Base-by-base conservation (phyloP, 192 early-diverging fungal species). In the Gorgonomyces haynaldii region DNA sequence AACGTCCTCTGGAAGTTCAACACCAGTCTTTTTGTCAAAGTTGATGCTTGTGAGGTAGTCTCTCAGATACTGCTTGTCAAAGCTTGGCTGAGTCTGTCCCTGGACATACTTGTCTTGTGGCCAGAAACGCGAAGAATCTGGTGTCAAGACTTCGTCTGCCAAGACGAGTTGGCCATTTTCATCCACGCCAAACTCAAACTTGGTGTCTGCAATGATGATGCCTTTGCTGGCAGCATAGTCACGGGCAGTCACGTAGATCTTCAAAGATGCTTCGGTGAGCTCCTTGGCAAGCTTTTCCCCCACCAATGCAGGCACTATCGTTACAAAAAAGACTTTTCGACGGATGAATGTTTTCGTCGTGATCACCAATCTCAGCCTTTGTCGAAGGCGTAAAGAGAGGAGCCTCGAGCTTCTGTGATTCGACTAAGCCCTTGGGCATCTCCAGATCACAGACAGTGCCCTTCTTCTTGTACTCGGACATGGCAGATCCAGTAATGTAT, bases 91-190 rank as follows among this genome's bases (percentile, higher is more conserved):
- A 45, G 31, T n/a, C 2, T 21, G 7, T 6, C 13, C 68, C 12
- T 81, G 65, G 52, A 76, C 70, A 65, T 93, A 99, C 39, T 65
- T 54, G 26, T 74, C 65, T 40, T 79, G 79, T 2, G 88, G 89
- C 96, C 96, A 99, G 72, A 99, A 99, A 19, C 96, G 67, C 9
- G 93, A 96, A 45, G 94, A 99, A 52, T 99, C 96, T 79, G 94
- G 95, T 0, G 96, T 99, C 54, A 99, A 74, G 23, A 89, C 93
- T 64, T 99, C 96, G 58, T 99, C 96, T 12, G 89, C 82, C 43
- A 99, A 68, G 54, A 89, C 79, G 19, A 97, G 58, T 19, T 63
- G 70, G 49, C 86, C 86, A 12, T 84, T 45, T 26, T 71, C 66
- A 65, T 97, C 88, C 6, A 88, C 78, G 45, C 96, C 96, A 78